Percentiles rank a stretch among this genome's conserved stretches.
Evolutionary conservation across 768 basidiomycete genomes (phyloP).

Genomic region (Lactarius vividus): DNA sequence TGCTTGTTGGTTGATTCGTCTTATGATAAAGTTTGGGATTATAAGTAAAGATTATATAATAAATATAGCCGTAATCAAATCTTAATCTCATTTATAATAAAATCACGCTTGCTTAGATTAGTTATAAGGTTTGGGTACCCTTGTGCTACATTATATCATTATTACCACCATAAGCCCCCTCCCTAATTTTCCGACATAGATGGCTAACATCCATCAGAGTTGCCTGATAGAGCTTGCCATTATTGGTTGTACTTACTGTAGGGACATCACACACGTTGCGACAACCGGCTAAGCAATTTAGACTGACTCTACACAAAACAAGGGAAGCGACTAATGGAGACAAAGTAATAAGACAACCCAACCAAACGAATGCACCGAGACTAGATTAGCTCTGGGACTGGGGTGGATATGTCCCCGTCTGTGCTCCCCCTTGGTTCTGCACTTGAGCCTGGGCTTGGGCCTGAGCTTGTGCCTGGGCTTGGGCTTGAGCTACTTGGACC

Average conservation of each 20-base stretch:
- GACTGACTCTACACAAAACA: not conserved
- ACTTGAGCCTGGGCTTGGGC: conserved; percentile 13
- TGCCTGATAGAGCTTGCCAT: no score
- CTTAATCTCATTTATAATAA: no score
- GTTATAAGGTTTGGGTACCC: no score
- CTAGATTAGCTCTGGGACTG: conserved; percentile 11
- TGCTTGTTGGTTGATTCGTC: no score
- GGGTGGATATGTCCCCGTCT: conserved; percentile 17
- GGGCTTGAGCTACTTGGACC: conserved; percentile 11
- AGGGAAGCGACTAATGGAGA: not conserved
- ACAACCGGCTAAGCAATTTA: not conserved
- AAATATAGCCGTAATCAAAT: no score
- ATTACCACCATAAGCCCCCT: no score
- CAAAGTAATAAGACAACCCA: not conserved
- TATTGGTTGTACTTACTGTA: not conserved
- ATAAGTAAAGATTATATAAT: no score
- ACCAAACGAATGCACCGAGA: not conserved
- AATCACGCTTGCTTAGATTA: no score
- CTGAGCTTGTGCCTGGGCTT: conserved; percentile 23
- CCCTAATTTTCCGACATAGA: no score
- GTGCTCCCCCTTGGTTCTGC: conserved; percentile 19
- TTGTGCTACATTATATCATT: no score
- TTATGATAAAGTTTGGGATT: no score
- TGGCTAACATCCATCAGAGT: not conserved
- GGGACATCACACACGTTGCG: not conserved